Percentiles rank a stretch among this genome's conserved stretches.
phyloP scores from a whole-genome alignment of 805 yeast genomes.

The Kodamaea neixiangensis region DNA sequence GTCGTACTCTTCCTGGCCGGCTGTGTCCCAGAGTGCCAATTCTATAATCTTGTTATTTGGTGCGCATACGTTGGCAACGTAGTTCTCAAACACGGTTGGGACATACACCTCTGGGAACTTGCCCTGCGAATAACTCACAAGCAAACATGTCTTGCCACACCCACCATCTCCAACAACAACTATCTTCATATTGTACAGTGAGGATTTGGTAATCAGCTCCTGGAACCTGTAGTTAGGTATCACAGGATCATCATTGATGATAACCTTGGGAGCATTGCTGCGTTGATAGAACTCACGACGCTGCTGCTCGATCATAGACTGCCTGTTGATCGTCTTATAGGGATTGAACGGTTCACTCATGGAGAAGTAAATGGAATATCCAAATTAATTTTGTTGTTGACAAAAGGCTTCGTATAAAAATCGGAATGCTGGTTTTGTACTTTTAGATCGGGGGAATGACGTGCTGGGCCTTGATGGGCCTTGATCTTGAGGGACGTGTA shows the following conservation, averaged over 20 bases:
- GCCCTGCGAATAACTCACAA: slow-evolving; percentile 68
- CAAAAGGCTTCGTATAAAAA: slow-evolving; percentile 4
- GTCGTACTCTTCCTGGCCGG: slow-evolving; percentile 87
- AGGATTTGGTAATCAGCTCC: slow-evolving; percentile 19
- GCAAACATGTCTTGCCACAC: slow-evolving; percentile 83
- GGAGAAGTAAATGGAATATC: background rate
- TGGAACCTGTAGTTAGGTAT: slow-evolving; percentile 38
- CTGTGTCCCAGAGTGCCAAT: slow-evolving; percentile 85
- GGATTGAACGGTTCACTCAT: slow-evolving; percentile 21
- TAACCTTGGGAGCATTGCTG: slow-evolving; percentile 25
- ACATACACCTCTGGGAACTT: slow-evolving; percentile 71
- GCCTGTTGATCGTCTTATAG: slow-evolving; percentile 27
- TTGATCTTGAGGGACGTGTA: background rate
- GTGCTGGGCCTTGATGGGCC: background rate
- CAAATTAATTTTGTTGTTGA: background rate
- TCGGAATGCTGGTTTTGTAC: background rate
- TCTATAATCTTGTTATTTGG: slow-evolving; percentile 80
- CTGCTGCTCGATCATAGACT: slow-evolving; percentile 22
- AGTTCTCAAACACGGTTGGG: slow-evolving; percentile 84
- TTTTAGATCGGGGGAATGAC: slow-evolving; percentile 5
- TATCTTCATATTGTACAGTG: slow-evolving; percentile 47
- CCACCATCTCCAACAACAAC: slow-evolving; percentile 91
- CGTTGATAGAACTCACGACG: slow-evolving; percentile 24
- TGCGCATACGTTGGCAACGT: slow-evolving; percentile 63
- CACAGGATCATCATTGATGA: slow-evolving; percentile 38